Conservation (phyloP, 805 yeast species). For the Zygotorulaspora danielsina region DNA sequence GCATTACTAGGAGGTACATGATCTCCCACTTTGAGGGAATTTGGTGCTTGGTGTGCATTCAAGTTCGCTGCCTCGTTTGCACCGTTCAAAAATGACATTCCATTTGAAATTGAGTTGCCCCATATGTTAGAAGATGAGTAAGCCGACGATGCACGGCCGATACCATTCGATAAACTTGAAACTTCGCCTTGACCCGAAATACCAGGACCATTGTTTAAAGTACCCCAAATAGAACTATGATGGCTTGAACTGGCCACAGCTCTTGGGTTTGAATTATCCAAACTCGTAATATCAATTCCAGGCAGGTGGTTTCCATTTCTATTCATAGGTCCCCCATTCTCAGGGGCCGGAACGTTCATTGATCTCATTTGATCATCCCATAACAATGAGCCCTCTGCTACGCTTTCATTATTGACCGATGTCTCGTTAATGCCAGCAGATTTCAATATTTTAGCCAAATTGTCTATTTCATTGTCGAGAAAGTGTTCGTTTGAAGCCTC, state of each 20-base stretch:
- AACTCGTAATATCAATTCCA: not conserved
- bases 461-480: conserved; percentile 27
- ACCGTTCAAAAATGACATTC: conserved; percentile 8
- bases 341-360: not conserved
- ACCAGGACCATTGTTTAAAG: conserved; percentile 1
- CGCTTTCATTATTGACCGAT: not conserved
- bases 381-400: conserved; percentile 8
- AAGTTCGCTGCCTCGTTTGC: conserved; percentile 2
- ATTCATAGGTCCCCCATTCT: not conserved
- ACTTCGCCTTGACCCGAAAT: conserved; percentile 1
- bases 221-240: conserved; percentile 31
- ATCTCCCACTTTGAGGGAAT: not conserved
- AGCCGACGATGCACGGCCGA: conserved; percentile 1
- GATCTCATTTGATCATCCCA: conserved; percentile 19
- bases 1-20: not conserved
- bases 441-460: conserved; percentile 26
- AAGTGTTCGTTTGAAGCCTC: conserved; percentile 18
- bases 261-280: not conserved
- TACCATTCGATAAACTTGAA: conserved; percentile 2
- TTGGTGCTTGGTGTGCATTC: conserved; percentile 1
- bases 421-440: conserved; percentile 23
- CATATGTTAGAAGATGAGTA: conserved; percentile 12
- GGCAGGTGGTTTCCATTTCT: not conserved
- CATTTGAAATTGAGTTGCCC: conserved; percentile 7
- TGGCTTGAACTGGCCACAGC: conserved; percentile 1